Evolutionary conservation across 306 rosid species (phyloP), one percentile per base, ranked within the genome.

Genomic region (Cicer arietinum): DNA sequence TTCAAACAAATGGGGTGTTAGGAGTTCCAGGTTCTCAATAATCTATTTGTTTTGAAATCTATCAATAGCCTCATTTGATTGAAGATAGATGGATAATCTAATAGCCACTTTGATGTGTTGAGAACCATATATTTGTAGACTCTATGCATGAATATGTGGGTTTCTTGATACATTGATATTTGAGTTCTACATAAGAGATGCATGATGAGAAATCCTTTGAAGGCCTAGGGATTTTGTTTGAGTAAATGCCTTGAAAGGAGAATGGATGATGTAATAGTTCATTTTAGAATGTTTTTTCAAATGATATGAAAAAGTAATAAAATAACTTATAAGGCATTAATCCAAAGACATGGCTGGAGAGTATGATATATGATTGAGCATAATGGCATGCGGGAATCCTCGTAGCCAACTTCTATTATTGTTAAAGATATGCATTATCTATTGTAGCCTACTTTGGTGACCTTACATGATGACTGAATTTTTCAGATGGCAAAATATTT

Each of bases 401-500:
- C 51, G 43, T 75, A 18, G 62, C 54, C 65, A 53, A 56, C 41
- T 53, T 59, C 41, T 69, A 25, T 68, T 68, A 11, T 77, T 66
- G 41, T 60, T 11, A 25, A 41, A 53, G 73, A 54, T 20, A 17
- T 62, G 64, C 13, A 67, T 43, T 74, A 14, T 54, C 51, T 45
- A 20, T 13, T 25, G 4, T 8, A 22, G 39, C 17, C 53, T 46
- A 14, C 44, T 25, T 52, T 42, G 5, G 44, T 79, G 67, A 67
- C 72, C 83, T 62, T 58, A 70, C 60, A 63, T 80, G 77, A 51
- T 80, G 64, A 79, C 69, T 91, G 54, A 74, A 73, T 76, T 77
- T 84, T 85, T 8, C 88, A 93, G 98, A 93, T 89, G 98, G 92
- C 90, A 13, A 91, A 87, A 67, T 75, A 81, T 88, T 93, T 89